These are phyloP conservation scores for Fragaria iinumae DNA, from an alignment of 306 rosid species.

Conservation along the genomic window DNA sequence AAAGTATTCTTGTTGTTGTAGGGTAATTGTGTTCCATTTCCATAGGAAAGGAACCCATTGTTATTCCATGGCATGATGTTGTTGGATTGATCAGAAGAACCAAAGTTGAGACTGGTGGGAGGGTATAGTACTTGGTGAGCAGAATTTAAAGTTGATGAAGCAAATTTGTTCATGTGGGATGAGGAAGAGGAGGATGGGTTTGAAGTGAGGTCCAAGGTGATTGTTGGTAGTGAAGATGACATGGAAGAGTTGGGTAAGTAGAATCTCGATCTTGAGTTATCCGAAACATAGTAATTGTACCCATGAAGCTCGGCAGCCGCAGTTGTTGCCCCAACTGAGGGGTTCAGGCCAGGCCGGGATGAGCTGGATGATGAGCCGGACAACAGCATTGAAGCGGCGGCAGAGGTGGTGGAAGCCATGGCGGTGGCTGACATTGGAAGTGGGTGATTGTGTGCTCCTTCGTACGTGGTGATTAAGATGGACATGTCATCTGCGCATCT, in stretches of 20 bases:
- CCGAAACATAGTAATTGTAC: constrained; percentile 51
- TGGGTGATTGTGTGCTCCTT: constrained; percentile 92
- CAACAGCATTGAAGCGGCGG: constrained; percentile 83
- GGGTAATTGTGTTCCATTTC: constrained; percentile 26
- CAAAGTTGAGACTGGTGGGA: constrained; percentile 56
- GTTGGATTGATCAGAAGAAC: constrained; percentile 43
- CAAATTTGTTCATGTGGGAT: constrained; percentile 44
- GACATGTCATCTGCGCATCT: constrained; percentile 81
- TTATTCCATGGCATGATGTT: constrained; percentile 50
- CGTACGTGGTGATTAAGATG: constrained; percentile 77
- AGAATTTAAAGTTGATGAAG: constrained; percentile 34
- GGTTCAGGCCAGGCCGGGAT: constrained; percentile 23
- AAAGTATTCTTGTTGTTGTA: constrained; percentile 40
- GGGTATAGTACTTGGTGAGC: constrained; percentile 43
- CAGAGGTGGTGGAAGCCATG: constrained; percentile 96
- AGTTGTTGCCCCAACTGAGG: constrained; percentile 19
- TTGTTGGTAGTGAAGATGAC: constrained; percentile 71
- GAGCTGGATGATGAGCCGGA: constrained; percentile 58
- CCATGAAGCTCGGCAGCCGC: constrained; percentile 41
- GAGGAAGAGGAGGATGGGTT: constrained; percentile 39
- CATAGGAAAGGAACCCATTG: constrained; percentile 45
- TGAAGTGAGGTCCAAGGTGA: constrained; percentile 89
- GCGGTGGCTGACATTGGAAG: constrained; percentile 85
- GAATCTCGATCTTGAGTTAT: constrained; percentile 41
- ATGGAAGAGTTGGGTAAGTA: constrained; percentile 59